Percentiles rank a stretch among this genome's conserved stretches.
phyloP scores from a whole-genome alignment of 179 eudicot species.

The Beta corolliflora region DNA sequence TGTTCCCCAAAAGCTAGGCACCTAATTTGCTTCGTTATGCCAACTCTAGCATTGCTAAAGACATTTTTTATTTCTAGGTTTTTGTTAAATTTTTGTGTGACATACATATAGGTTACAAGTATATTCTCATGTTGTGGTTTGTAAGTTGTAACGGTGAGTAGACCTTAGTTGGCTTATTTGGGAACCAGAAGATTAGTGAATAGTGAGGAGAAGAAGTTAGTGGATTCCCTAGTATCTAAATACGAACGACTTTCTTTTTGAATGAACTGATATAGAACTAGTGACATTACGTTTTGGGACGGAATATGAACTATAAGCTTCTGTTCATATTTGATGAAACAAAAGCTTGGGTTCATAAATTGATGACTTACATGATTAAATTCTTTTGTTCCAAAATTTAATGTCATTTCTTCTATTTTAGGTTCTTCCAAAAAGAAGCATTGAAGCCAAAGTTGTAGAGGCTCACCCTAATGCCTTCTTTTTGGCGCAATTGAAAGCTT shows the following conservation, averaged over 20 bases:
- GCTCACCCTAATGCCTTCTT: not conserved
- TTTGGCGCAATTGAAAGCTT: not conserved
- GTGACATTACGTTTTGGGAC: conserved; percentile 7
- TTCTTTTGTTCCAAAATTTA: not conserved
- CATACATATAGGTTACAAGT: not conserved
- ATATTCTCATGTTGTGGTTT: not conserved
- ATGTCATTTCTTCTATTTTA: not conserved
- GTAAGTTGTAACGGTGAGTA: not conserved
- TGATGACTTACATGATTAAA: not conserved
- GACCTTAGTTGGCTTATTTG: not conserved
- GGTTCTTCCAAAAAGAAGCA: not conserved
- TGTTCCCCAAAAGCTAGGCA: too few species aligned
- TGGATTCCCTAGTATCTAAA: not conserved
- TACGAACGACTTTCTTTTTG: not conserved
- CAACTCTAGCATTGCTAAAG: not conserved
- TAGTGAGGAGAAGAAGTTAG: not conserved
- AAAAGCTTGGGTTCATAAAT: not conserved
- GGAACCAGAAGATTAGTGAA: not conserved
- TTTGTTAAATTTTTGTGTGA: not conserved
- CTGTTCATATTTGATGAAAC: not conserved
- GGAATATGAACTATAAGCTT: not conserved
- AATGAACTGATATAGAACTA: not conserved
- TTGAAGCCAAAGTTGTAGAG: not conserved
- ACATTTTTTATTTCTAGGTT: not conserved
- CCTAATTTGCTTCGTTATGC: too few species aligned